Percentiles rank a stretch among this genome's conserved stretches.
Evolutionary conservation across 441 rosid genomes (phyloP).

Genomic region (Corymbia citriodora): DNA sequence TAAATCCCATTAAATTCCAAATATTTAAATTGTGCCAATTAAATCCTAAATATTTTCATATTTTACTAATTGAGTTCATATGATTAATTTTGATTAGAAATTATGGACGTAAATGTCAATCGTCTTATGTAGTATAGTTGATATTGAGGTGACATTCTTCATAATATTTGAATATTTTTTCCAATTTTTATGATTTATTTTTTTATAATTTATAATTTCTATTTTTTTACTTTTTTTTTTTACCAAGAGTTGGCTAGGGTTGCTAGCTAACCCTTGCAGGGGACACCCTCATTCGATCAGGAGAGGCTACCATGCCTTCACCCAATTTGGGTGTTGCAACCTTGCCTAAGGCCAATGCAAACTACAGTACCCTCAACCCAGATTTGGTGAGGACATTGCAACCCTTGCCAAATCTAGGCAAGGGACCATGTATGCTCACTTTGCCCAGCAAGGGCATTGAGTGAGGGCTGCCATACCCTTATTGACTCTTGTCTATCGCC

Average conservation of each 20-base stretch:
- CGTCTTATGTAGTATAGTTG: rapidly evolving
- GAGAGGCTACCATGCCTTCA: rapidly evolving
- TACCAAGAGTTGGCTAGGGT: background rate
- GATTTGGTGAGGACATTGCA: rapidly evolving
- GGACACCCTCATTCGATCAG: rapidly evolving
- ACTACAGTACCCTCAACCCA: background rate
- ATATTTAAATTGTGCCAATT: rapidly evolving
- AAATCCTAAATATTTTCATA: rapidly evolving
- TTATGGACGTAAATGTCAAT: rapidly evolving
- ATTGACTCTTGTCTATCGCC: rapidly evolving
- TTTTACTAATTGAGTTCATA: background rate
- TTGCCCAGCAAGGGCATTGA: rapidly evolving
- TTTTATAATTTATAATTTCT: too few species aligned
- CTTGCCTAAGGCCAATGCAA: rapidly evolving
- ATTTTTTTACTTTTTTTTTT: too few species aligned
- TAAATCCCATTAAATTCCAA: too few species aligned
- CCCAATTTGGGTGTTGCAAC: rapidly evolving
- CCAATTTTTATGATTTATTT: too few species aligned
- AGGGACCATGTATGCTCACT: rapidly evolving
- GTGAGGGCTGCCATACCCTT: rapidly evolving
- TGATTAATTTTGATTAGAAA: background rate
- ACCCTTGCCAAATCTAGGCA: rapidly evolving
- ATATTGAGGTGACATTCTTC: too few species aligned
- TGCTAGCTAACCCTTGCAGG: background rate
- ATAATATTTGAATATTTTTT: too few species aligned